Evolutionary conservation across 1,284 basidiomycete genomes (phyloP), one percentile per base, ranked within the genome.

Genomic region (Austroboletus niveus): DNA sequence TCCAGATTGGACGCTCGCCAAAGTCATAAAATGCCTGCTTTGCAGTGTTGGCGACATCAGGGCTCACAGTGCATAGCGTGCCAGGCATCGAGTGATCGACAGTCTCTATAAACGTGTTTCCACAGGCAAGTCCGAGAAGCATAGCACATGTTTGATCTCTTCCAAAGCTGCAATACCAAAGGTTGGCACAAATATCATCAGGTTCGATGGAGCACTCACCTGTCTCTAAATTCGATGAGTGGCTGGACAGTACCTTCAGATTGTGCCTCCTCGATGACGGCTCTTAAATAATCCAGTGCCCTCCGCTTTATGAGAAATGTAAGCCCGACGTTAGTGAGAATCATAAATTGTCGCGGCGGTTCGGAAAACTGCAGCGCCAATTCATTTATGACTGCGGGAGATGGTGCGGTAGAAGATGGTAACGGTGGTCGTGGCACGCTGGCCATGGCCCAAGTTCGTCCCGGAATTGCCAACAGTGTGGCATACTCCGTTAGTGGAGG

Each of bases 71-170:
- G 41, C 71, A 75, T 48, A 87, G 72, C 5, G 70, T 75, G 20
- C 79, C 80, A 20, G 75, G 61, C n/a, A 72, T 65, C 22, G 75
- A 69, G 48, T 73, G 71, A 48, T 82, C 79, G 31, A 71, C 69
- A 27, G 73, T 67, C 56, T 86, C 82, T 51, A 89, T 67, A 70
- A 85, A 90, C 0, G 84, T 84, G 61, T 89, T 91, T 31, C 88
- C 88, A 57, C 85, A 80, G 3, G 88, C 85, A 49, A 81, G 81
- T 14, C 85, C 89, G 12, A 97, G 77, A n/a, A 94, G 81, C 86
- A 96, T 95, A 12, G 92, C 87, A 63, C 92, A 95, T 2, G 90
- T 89, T 65, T 97, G 90, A 65, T 93, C 88, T 46, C 89, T 81
- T 42, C 93, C 92, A 69, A 88, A 94, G 62, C 91, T 94, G 57